These are phyloP conservation scores for Hymenoscyphus salicellus DNA, from an alignment of 2,329 filamentous ascomycete genomes.

Conservation along the genomic window DNA sequence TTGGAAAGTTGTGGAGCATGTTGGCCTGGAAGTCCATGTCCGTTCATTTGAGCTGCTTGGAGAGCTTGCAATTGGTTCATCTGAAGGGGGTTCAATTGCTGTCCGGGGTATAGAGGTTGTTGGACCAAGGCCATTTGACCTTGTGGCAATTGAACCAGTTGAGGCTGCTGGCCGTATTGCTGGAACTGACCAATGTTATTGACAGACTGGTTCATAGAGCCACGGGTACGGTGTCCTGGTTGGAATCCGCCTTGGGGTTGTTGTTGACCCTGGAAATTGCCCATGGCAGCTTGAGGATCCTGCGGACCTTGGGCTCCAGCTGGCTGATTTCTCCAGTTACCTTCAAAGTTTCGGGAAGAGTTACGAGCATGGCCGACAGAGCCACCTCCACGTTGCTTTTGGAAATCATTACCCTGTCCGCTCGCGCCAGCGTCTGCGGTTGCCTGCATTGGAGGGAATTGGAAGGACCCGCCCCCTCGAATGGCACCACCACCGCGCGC, in stretches of 20 bases:
- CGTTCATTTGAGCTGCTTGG: conserved; percentile 80
- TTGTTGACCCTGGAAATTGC: conserved; percentile 70
- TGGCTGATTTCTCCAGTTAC: conserved; percentile 91
- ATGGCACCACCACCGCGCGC: conserved; percentile 60
- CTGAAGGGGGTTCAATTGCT: conserved; percentile 84
- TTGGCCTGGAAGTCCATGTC: conserved; percentile 67
- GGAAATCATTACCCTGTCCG: conserved; percentile 56
- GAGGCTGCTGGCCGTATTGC: conserved; percentile 82
- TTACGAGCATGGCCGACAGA: conserved; percentile 69
- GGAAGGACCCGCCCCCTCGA: conserved; percentile 69
- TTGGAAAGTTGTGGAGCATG: conserved; percentile 65
- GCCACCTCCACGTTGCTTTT: conserved; percentile 64
- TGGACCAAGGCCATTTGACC: conserved; percentile 82
- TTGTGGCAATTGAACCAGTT: conserved; percentile 79
- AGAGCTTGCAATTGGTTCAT: conserved; percentile 87
- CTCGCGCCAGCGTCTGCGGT: conserved; percentile 50
- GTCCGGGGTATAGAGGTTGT: conserved; percentile 72
- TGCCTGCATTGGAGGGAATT: conserved; percentile 58
- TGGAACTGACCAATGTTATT: conserved; percentile 83
- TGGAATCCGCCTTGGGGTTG: conserved; percentile 77
- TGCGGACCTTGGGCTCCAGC: conserved; percentile 44
- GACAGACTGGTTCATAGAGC: conserved; percentile 83
- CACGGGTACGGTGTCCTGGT: conserved; percentile 82
- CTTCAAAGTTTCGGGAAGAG: conserved; percentile 90
- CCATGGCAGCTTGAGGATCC: conserved; percentile 55